These are phyloP conservation scores for Hanseniaspora vineae DNA, from an alignment of 805 yeast genomes.

Conservation along the genomic window DNA sequence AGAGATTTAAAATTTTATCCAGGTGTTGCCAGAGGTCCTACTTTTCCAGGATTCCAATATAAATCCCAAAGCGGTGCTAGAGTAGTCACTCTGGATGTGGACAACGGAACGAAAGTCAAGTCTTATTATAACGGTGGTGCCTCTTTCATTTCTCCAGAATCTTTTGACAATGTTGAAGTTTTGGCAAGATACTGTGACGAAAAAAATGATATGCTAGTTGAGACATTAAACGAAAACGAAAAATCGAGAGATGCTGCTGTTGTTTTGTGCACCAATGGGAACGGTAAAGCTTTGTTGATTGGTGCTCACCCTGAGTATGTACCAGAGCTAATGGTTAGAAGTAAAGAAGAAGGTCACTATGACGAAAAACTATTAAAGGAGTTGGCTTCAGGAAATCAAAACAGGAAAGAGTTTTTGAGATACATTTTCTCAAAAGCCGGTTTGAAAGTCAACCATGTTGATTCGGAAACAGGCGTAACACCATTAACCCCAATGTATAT, in stretches of 20 bases:
- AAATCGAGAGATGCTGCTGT: constrained; percentile 48
- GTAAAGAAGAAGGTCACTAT: constrained; percentile 18
- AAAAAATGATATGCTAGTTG: constrained; percentile 40
- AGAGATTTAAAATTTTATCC: constrained; percentile 76
- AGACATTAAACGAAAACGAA: constrained; percentile 20
- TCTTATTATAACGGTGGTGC: constrained; percentile 85
- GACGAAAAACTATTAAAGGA: constrained; percentile 26
- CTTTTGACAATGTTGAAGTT: constrained; percentile 48
- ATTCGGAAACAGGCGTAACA: constrained; percentile 11
- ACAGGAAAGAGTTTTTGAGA: constrained; percentile 44
- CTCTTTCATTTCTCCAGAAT: constrained; percentile 63
- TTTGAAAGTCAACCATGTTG: constrained; percentile 47
- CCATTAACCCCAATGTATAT: constrained; percentile 53
- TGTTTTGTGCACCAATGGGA: constrained; percentile 44
- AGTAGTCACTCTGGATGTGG: constrained; percentile 36
- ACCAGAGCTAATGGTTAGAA: constrained; percentile 35
- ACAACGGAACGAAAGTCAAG: constrained; percentile 16
- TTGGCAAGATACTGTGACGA: constrained; percentile 44
- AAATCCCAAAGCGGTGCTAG: constrained; percentile 65
- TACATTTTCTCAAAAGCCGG: constrained; percentile 48
- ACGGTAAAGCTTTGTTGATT: constrained; percentile 59
- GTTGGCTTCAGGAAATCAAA: constrained; percentile 31
- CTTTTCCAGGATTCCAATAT: constrained; percentile 68
- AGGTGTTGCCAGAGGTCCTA: constrained; percentile 74
- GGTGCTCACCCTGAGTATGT: constrained; percentile 89